Conservation (phyloP, 176 grass and related monocot genomes). For the Cenchrus fungigraminus region DNA sequence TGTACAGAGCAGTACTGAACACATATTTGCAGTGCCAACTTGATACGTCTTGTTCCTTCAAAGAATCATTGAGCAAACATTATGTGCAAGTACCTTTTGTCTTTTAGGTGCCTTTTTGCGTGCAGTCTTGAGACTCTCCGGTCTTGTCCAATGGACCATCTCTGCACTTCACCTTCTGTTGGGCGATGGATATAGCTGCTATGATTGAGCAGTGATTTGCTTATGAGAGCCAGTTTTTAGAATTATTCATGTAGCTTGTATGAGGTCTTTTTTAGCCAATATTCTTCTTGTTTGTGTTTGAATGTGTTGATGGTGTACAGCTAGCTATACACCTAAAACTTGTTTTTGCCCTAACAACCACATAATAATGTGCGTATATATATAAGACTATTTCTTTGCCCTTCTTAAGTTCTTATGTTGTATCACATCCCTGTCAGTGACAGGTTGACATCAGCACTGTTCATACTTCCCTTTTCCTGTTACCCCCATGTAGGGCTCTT, state of each 20-base stretch:
- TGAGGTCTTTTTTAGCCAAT: conserved; percentile 18
- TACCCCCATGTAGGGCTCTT: conserved; percentile 20
- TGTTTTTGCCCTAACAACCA: conserved; percentile 47
- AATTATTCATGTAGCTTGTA: conserved; percentile 6
- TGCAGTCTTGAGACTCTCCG: conserved; percentile 38
- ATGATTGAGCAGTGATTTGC: conserved; percentile 57
- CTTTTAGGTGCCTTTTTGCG: conserved; percentile 57
- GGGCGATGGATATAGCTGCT: background rate
- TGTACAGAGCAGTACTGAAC: conserved; percentile 10
- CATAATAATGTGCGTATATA: background rate
- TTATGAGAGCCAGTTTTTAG: conserved; percentile 26
- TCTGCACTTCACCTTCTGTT: conserved; percentile 11
- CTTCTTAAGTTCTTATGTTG: conserved; percentile 24
- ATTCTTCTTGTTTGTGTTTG: background rate
- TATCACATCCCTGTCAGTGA: conserved; percentile 37
- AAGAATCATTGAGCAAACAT: conserved; percentile 46
- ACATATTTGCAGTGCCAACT: conserved; percentile 21
- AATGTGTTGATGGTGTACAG: conserved; percentile 44
- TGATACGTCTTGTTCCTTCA: conserved; percentile 29
- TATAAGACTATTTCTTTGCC: background rate
- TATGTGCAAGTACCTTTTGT: conserved; percentile 50
- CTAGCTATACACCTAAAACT: conserved; percentile 9
- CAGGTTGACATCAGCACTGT: conserved; percentile 42
- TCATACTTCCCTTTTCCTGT: conserved; percentile 44
- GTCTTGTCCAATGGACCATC: conserved; percentile 44